Conservation (phyloP, 257 asterid species). For the Schizonepeta tenuifolia region DNA sequence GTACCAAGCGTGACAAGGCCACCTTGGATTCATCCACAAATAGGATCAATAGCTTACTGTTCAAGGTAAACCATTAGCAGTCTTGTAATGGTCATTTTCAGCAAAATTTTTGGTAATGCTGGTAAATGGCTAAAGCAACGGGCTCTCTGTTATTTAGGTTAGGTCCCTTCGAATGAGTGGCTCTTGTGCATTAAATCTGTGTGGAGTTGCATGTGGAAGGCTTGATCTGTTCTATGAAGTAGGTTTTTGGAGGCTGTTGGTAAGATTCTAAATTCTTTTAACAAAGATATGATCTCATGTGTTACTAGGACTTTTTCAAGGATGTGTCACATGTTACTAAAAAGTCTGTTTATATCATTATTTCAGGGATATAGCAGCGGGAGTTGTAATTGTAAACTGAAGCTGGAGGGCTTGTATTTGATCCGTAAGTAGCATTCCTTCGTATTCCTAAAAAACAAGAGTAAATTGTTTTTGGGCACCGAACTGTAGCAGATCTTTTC, state of each 20-base stretch:
- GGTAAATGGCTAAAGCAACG: slow-evolving; percentile 16
- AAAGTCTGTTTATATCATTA: slow-evolving; percentile 2
- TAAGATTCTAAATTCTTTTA: slow-evolving; percentile 27
- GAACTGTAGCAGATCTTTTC: not conserved
- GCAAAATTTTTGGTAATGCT: not conserved
- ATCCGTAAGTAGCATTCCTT: slow-evolving; percentile 66
- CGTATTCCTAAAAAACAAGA: not conserved
- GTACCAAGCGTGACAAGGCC: slow-evolving; percentile 74
- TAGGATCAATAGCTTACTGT: slow-evolving; percentile 72
- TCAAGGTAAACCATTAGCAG: slow-evolving; percentile 54
- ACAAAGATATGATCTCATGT: slow-evolving; percentile 10
- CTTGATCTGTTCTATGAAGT: slow-evolving; percentile 76
- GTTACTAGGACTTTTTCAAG: slow-evolving; percentile 11
- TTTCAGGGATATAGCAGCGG: slow-evolving; percentile 88
- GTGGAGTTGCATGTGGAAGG: slow-evolving; percentile 90
- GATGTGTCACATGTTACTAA: not conserved
- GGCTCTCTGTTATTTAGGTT: slow-evolving; percentile 53
- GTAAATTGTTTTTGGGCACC: not conserved
- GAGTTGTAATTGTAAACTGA: slow-evolving; percentile 80
- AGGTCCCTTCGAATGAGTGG: slow-evolving; percentile 88
- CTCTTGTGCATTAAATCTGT: slow-evolving; percentile 86
- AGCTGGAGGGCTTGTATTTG: slow-evolving; percentile 82
- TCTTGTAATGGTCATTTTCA: slow-evolving; percentile 7
- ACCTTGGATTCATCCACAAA: slow-evolving; percentile 68
- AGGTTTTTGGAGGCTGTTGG: slow-evolving; percentile 94